A percentile compares a stretch with the other conserved stretches of the same genome.
phyloP scores from a whole-genome alignment of 495 filamentous ascomycete species.

The Penicillium coffeae region DNA sequence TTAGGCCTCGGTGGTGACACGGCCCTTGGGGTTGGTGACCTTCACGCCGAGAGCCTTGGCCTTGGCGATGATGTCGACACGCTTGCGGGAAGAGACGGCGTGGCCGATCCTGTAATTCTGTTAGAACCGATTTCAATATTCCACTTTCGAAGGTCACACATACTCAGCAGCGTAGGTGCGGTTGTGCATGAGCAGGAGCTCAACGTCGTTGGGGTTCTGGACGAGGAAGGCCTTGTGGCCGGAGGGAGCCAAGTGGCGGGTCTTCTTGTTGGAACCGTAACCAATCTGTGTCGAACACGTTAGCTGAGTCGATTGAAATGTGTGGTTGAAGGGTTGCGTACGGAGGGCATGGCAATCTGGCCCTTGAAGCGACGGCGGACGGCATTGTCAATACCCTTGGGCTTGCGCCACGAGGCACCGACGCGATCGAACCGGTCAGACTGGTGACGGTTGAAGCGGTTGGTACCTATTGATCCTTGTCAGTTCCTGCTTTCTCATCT shows the following conservation, averaged over 20 bases:
- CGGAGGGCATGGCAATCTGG: conserved; percentile 93
- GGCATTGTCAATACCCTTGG: conserved; percentile 97
- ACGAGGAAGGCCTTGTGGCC: conserved; percentile 99
- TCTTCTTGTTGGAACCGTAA: conserved; percentile 98
- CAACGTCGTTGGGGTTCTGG: conserved; percentile 89
- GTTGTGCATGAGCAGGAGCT: conserved; percentile 99
- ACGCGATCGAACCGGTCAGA: conserved; percentile 92
- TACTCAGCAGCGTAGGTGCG: conserved; percentile 97
- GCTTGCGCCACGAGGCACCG: conserved; percentile 88
- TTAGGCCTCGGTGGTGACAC: conserved; percentile 96
- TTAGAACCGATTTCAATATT: conserved; percentile 2
- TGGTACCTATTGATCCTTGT: conserved; percentile 58
- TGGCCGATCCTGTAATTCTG: conserved; percentile 72
- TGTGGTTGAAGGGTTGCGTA: conserved; percentile 48
- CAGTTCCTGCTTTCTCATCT: conserved; percentile 17
- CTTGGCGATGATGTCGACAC: conserved; percentile 91
- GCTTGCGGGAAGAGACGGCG: conserved; percentile 96
- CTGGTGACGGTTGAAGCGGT: conserved; percentile 93
- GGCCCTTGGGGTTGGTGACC: conserved; percentile 98
- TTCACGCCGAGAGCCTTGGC: conserved; percentile 97
- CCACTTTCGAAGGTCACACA: conserved; percentile 29
- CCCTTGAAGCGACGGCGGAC: conserved; percentile 92
- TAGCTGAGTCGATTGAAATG: neutral
- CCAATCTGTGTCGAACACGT: conserved; percentile 69
- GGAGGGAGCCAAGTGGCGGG: conserved; percentile 95